These are phyloP conservation scores for Boeremia exigua DNA, from an alignment of 2,329 filamentous ascomycete species.

Conservation along the genomic window DNA sequence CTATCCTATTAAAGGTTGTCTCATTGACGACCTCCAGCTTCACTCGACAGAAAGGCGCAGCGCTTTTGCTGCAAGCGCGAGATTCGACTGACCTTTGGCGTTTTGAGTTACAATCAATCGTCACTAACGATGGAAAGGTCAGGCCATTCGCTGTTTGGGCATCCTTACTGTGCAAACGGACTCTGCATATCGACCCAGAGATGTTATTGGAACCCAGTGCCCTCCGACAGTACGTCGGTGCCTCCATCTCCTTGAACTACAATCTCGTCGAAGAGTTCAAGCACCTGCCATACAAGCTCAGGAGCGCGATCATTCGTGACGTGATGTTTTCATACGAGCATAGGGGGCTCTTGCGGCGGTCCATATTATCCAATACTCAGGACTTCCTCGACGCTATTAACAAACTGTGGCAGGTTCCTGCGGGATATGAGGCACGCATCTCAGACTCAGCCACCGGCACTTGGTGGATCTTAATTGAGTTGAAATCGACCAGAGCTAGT, in stretches of 20 bases:
- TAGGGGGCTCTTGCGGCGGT: slow-evolving; percentile 40
- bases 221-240: slow-evolving; percentile 45
- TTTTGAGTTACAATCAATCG: slow-evolving; percentile 51
- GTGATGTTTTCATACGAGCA: slow-evolving; percentile 53
- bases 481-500: slow-evolving; percentile 14
- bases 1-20: slow-evolving; percentile 54
- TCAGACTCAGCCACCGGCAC: slow-evolving; percentile 21
- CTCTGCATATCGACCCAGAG: slow-evolving; percentile 45
- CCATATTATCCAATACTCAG: slow-evolving; percentile 40
- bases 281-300: slow-evolving; percentile 43
- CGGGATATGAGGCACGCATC: slow-evolving; percentile 17
- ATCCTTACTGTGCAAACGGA: slow-evolving; percentile 62
- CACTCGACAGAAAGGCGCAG: slow-evolving; percentile 7
- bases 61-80: slow-evolving; percentile 53
- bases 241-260: slow-evolving; percentile 57
- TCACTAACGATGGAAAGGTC: slow-evolving; percentile 49
- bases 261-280: slow-evolving; percentile 50
- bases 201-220: neutral
- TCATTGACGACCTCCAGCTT: slow-evolving; percentile 33
- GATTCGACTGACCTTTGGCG: slow-evolving; percentile 59
- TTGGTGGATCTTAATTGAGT: slow-evolving; percentile 45
- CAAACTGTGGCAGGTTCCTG: slow-evolving; percentile 52
- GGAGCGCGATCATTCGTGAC: slow-evolving; percentile 56
- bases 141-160: slow-evolving; percentile 60
- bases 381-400: slow-evolving; percentile 48